A percentile compares a stretch with the other conserved stretches of the same genome.
Evolutionary conservation across 179 eudicot species (phyloP).

Genomic region (Pouteria campechiana): DNA sequence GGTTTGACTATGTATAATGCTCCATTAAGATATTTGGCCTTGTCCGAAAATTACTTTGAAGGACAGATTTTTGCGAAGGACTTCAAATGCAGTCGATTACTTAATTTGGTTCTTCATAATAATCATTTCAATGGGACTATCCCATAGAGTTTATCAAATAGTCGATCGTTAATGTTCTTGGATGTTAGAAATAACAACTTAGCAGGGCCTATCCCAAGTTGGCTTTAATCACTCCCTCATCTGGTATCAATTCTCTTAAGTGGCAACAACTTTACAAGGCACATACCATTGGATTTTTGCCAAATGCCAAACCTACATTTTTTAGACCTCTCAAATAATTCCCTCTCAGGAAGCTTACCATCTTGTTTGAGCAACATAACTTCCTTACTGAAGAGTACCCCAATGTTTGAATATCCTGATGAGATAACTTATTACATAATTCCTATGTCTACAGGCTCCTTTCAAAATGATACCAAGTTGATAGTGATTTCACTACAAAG

Average conservation of each 20-base stretch:
- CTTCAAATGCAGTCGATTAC: neutral
- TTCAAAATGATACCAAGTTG: neutral
- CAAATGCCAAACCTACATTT: neutral
- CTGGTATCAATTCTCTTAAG: neutral
- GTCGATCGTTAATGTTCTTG: neutral
- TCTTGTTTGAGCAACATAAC: neutral
- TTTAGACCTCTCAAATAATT: neutral
- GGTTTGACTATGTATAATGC: neutral
- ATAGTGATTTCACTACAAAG: neutral
- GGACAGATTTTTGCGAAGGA: neutral
- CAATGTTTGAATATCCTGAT: too few species aligned
- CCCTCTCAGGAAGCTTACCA: neutral
- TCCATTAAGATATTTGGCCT: neutral
- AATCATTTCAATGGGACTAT: neutral
- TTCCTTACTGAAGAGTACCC: neutral
- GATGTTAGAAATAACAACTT: neutral
- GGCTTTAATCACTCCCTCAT: neutral
- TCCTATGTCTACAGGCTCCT: too few species aligned
- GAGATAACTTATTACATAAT: too few species aligned
- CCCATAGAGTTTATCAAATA: neutral
- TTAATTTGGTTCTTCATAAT: neutral
- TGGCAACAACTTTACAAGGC: neutral
- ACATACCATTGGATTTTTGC: neutral
- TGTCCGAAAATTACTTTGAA: neutral
- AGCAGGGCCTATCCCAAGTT: neutral